These are phyloP conservation scores for Escovopsis sp. DNA, from an alignment of 2,329 filamentous ascomycete genomes.

Conservation along the genomic window DNA sequence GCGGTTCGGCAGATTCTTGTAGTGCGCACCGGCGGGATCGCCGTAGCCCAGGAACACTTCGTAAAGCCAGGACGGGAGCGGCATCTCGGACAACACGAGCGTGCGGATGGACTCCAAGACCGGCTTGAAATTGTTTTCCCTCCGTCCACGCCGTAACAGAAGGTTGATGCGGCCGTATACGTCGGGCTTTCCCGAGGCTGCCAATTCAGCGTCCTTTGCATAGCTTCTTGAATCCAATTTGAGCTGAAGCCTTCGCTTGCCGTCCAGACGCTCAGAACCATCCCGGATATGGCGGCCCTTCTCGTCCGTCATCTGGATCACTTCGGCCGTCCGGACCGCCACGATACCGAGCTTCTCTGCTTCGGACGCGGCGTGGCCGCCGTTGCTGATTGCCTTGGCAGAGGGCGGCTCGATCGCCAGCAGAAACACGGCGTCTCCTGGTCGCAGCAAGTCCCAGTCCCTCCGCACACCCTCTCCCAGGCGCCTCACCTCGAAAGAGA, in stretches of 20 bases:
- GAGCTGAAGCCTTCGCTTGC: slow-evolving; percentile 58
- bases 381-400: slow-evolving; percentile 37
- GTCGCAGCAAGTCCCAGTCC: slow-evolving; percentile 81
- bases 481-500: slow-evolving; percentile 67
- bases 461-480: slow-evolving; percentile 59
- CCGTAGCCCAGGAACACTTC: slow-evolving; percentile 97
- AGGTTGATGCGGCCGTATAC: slow-evolving; percentile 78
- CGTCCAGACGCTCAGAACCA: slow-evolving; percentile 42
- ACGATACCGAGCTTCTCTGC: slow-evolving; percentile 51
- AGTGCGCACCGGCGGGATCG: slow-evolving; percentile 75
- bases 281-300: slow-evolving; percentile 61
- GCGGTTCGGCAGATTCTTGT: slow-evolving; percentile 65
- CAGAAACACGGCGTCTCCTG: slow-evolving; percentile 82
- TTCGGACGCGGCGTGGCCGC: slow-evolving; percentile 25
- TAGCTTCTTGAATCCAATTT: slow-evolving; percentile 70
- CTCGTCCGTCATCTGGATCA: slow-evolving; percentile 76
- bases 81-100: slow-evolving; percentile 70
- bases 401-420: slow-evolving; percentile 54
- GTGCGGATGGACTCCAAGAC: slow-evolving; percentile 83
- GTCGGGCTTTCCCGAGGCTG: slow-evolving; percentile 52
- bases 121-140: slow-evolving; percentile 95
- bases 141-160: slow-evolving; percentile 62
- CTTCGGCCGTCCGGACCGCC: slow-evolving; percentile 64
- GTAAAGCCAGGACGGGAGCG: slow-evolving; percentile 80
- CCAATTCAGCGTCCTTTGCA: slow-evolving; percentile 55